These are phyloP conservation scores for Penicillium coffeae DNA, from an alignment of 495 filamentous ascomycete genomes.

Conservation along the genomic window DNA sequence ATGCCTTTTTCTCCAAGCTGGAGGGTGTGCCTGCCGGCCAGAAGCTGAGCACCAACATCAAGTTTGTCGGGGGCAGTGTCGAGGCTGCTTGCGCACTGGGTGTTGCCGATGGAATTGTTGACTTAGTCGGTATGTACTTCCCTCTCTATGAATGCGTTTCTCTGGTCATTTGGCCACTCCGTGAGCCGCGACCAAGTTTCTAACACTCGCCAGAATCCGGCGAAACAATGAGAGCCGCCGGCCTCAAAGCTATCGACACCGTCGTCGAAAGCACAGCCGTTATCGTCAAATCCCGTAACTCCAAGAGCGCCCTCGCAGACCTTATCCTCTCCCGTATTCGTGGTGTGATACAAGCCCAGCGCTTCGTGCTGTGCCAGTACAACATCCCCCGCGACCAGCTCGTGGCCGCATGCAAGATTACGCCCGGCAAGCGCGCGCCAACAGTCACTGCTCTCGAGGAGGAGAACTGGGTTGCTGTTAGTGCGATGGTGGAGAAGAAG, in stretches of 20 bases:
- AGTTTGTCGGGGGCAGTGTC: slow-evolving; percentile 90
- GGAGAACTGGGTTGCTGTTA: slow-evolving; percentile 89
- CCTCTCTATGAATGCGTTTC: background rate
- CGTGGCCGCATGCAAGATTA: slow-evolving; percentile 66
- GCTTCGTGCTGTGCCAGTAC: slow-evolving; percentile 93
- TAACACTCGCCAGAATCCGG: slow-evolving; percentile 84
- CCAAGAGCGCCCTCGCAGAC: slow-evolving; percentile 77
- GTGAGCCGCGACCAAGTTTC: too few relatives aligned
- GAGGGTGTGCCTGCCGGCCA: slow-evolving; percentile 48
- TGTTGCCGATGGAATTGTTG: slow-evolving; percentile 94
- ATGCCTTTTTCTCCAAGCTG: slow-evolving; percentile 74
- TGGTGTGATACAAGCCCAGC: slow-evolving; percentile 94
- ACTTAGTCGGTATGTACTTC: slow-evolving; percentile 73
- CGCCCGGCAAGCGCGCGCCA: slow-evolving; percentile 91
- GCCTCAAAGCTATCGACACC: slow-evolving; percentile 93
- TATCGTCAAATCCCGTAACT: slow-evolving; percentile 84
- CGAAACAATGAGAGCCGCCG: slow-evolving; percentile 95
- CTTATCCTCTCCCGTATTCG: slow-evolving; percentile 78
- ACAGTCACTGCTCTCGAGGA: slow-evolving; percentile 85
- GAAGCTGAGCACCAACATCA: slow-evolving; percentile 63
- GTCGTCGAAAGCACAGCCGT: slow-evolving; percentile 82
- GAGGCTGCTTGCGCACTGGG: slow-evolving; percentile 95
- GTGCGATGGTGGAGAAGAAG: slow-evolving; percentile 91
- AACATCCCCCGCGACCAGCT: slow-evolving; percentile 74
- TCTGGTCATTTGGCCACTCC: background rate